Base-by-base conservation (phyloP, 306 rosid species). In the Prosopis cineraria region DNA sequence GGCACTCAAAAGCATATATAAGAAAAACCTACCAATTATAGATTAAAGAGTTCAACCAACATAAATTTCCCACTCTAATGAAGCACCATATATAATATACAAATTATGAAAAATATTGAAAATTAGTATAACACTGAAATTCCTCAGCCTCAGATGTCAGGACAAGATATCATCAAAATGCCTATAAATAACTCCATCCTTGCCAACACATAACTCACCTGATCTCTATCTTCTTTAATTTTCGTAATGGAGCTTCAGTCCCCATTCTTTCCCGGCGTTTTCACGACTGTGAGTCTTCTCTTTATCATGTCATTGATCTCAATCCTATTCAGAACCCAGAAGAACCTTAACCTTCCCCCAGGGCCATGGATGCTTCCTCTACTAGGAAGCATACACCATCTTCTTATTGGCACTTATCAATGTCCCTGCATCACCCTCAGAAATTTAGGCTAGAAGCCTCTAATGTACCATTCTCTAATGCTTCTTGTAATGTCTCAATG, bases 321-420 rank as follows among this genome's bases (percentile, higher is more conserved):
- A 6, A 29, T 68, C 24, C 25, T 60, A 8, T 45, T 31, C 22
- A 20, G 10, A 65, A 37, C 68, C 11, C 17, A 0, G 5, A 6
- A 60, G 6, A n/a, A n/a, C n/a, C n/a, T n/a, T n/a, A 3, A 60
- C 5, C 68, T 52, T 52, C 80, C 68, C 3, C 58, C 68, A 11
- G 81, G 86, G 50, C 86, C 84, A 71, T 45, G 73, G 66, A 70
- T 27, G 27, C 70, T 81, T 12, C 86, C 84, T 5, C 3, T 79
- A 1, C 27, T 79, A 0, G 86, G 86, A 75, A 85, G 76, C 73
- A 3, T 85, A 34, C 84, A 78, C 80, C 81, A 82, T 13, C 40
- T 78, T 13, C 22, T 78, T 0, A 0, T 74, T 34, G 50, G 79
- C 50, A 39, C 3, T 27, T 10, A 31, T 29, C 24, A 60, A 2